phyloP scores from a whole-genome alignment of 495 filamentous ascomycete genomes.

The Aspergillus leporis region DNA sequence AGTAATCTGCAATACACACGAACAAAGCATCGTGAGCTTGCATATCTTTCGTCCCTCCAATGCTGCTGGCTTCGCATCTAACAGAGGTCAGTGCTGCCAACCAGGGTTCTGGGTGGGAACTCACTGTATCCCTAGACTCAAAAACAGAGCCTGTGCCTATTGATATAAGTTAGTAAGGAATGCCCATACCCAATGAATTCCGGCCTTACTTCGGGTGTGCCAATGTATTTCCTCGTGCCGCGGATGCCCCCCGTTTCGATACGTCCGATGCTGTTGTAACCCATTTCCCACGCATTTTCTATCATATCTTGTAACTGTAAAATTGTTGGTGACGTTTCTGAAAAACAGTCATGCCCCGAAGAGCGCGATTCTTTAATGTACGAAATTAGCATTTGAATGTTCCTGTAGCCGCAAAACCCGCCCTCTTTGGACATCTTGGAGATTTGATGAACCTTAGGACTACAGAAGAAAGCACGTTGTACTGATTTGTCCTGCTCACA shows the following conservation, averaged over 20 bases:
- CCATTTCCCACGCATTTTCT: conserved; percentile 85
- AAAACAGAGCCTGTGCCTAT: conserved; percentile 80
- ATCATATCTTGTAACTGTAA: conserved; percentile 86
- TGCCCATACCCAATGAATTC: background rate
- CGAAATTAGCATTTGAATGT: conserved; percentile 91
- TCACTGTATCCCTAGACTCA: conserved; percentile 65
- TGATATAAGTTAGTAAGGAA: conserved; percentile 12
- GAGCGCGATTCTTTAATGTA: conserved; percentile 63
- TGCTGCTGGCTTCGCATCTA: conserved; percentile 55
- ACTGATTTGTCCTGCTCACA: conserved; percentile 66
- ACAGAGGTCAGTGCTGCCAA: conserved; percentile 2
- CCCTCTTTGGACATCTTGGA: conserved; percentile 79
- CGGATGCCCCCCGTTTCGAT: conserved; percentile 84
- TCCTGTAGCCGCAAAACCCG: conserved; percentile 96
- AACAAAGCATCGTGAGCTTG: conserved; percentile 60
- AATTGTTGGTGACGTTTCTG: conserved; percentile 69
- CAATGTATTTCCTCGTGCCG: conserved; percentile 93
- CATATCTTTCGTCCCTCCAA: conserved; percentile 38
- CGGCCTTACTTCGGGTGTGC: conserved; percentile 76
- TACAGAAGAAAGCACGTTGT: conserved; percentile 75
- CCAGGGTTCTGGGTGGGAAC: conserved; percentile 19
- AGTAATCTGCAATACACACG: conserved; percentile 72
- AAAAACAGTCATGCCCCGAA: conserved; percentile 60
- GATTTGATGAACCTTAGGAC: conserved; percentile 73
- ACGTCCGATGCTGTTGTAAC: conserved; percentile 72